phyloP scores from a whole-genome alignment of 202 grass and related monocot species.

The Elaeis oleifera region DNA sequence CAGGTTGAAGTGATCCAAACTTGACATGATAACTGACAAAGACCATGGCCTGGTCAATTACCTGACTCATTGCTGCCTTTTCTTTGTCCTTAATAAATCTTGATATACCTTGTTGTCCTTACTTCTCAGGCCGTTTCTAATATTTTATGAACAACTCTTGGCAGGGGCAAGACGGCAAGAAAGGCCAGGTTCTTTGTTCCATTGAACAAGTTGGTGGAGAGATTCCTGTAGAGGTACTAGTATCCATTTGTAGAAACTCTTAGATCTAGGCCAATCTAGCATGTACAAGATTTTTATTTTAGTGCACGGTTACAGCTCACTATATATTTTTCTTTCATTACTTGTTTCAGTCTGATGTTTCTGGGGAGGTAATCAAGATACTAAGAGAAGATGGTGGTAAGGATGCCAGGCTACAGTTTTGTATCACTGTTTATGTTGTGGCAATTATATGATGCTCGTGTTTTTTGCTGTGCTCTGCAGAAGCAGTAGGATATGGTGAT shows the following conservation, averaged over 20 bases:
- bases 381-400: conserved; percentile 24
- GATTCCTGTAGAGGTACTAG: conserved; percentile 14
- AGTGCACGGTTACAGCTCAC: no score
- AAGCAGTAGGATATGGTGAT: conserved; percentile 23
- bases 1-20: no score
- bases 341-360: conserved; percentile 14
- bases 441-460: background rate
- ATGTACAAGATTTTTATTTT: no score
- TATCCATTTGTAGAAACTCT: background rate
- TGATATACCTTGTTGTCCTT: background rate
- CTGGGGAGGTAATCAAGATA: conserved; percentile 25
- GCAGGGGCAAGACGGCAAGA: conserved; percentile 17
- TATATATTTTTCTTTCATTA: background rate
- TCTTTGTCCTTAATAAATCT: no score
- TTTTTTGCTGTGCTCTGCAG: background rate
- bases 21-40: no score
- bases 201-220: conserved; percentile 26
- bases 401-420: background rate
- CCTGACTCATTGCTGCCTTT: no score
- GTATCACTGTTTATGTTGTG: no score
- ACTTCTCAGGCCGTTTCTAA: background rate
- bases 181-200: conserved; percentile 21
- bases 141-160: background rate
- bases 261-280: no score
- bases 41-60: no score